Evolutionary conservation across 371 early-diverging fungal genomes (phyloP).

Genomic region (Capillidium rhysosporum): DNA sequence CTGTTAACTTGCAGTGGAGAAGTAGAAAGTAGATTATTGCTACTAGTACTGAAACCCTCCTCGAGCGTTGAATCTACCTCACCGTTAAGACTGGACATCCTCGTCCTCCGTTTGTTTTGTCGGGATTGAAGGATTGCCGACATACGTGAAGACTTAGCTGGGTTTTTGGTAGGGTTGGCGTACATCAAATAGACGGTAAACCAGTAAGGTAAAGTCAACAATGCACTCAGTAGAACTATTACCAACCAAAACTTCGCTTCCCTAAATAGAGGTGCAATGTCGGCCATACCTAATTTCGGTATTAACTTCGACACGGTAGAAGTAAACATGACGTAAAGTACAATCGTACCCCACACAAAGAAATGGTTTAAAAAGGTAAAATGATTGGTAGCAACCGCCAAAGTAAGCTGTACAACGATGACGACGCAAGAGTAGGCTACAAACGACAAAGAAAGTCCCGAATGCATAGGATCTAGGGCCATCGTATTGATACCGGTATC

Average conservation of each 20-base stretch:
- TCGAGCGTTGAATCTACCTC: no score
- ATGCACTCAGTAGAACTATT: not conserved
- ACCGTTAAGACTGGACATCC: no score
- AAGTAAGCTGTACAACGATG: conserved; percentile 2
- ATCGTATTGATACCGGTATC: not conserved
- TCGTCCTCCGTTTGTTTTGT: no score
- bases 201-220: not conserved
- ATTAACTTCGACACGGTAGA: not conserved
- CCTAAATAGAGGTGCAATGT: not conserved
- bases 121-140: not conserved
- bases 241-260: not conserved
- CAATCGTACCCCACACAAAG: conserved; percentile 1
- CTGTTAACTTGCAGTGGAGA: no score
- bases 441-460: not conserved
- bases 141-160: not conserved
- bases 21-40: no score
- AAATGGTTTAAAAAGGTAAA: conserved; percentile 1
- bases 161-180: not conserved
- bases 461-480: not conserved
- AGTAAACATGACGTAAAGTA: not conserved
- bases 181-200: not conserved
- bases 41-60: no score
- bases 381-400: conserved; percentile 4
- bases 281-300: not conserved
- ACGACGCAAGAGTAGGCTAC: conserved; percentile 1